Evolutionary conservation across 225 moss, liverwort and hornwort genomes (phyloP), one percentile per base, ranked within the genome.

Genomic region (Polytrichum commune): DNA sequence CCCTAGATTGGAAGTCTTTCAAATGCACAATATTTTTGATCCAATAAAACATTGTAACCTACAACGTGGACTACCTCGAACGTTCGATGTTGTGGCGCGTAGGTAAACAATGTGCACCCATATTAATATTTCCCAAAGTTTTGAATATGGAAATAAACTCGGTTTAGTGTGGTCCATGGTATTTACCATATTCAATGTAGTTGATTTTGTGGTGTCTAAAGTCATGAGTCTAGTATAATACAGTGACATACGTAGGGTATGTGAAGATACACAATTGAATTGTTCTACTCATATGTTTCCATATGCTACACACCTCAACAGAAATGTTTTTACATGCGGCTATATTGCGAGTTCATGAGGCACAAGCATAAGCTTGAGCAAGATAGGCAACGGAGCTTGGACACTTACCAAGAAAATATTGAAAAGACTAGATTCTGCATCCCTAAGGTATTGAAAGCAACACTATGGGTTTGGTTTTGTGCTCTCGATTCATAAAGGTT

Each of bases 261-360:
- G 68, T 13, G 60, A 65, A 24, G 25, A 63, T 53, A 23, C 5
- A 65, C 0, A 26, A 68, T 6, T 27, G 62, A 27, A 5, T 29
- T 62, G 2, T 32, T 61, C 35, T 55, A 13, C 62, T 75, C 29
- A 68, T 19, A 29, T 46, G 16, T 46, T 46, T 13, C 46, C 16
- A 4, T 46, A 46, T 16, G 16, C 46, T 46, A 46, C 46, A 46
- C 46, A 16, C 46, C 0, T 46, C 46, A 72, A 71, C 89, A 96
- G 95, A 89, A 84, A 73, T 85, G 80, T 27, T 81, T 89, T 58
- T 97, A 87, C 70, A 90, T 90, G 82, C 96, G 93, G 60, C 82
- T 97, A 22, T 91, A 97, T 69, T 78, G 89, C 65, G 93, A 97
- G 81, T 97, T 80, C 69, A 29, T 93, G 68, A 79, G 81, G 60